Evolutionary conservation across 2,329 filamentous ascomycete genomes (phyloP), one percentile per base, ranked within the genome.

Genomic region (Diaporthe eres): DNA sequence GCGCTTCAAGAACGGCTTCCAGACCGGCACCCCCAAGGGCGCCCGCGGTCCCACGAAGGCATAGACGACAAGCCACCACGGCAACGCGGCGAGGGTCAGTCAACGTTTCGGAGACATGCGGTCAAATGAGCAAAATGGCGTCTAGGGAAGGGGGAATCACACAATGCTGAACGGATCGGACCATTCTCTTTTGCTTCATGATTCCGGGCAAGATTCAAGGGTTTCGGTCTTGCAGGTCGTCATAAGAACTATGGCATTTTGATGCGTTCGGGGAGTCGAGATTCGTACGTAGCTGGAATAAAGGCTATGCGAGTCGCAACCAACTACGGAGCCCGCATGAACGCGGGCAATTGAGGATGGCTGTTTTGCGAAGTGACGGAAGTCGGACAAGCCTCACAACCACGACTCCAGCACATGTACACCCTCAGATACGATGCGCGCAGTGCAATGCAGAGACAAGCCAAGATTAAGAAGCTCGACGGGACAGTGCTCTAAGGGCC

Each of bases 1-100:
- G 87, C 92, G 92, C 89, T 98, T 98, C 93, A 95, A 94, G 91
- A 99, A 99, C 90, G 96, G 95, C 83, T 99, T 99, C 95, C 96
- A 94, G 90, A 92, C 89, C 82, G 97, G 97, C 85, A 88, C 91
- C 82, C 95, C 95, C 86, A 96, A 97, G 91, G 94, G 93, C 85
- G 90, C 95, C 82, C 93, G 93, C 82, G 94, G 94, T 84, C 89
- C 91, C 82, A 65, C 80, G 76, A 83, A 84, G 81, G 80, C 85
- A 80, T 83, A 78, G 84, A 81, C 49, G 65, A 70, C 80, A 77
- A 71, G 49, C 53, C 63, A 65, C 25, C 19, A 55, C 19, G 55
- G 60, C 53, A 51, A 55, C 44, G 61, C n/a, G 70, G 31, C 70
- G 74, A 71, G 74, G 70, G 53, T 49, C 60, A 44, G 61, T 65